Conservation (phyloP, 2,329 filamentous ascomycete species). For the Pseudocercospora fuligena region DNA sequence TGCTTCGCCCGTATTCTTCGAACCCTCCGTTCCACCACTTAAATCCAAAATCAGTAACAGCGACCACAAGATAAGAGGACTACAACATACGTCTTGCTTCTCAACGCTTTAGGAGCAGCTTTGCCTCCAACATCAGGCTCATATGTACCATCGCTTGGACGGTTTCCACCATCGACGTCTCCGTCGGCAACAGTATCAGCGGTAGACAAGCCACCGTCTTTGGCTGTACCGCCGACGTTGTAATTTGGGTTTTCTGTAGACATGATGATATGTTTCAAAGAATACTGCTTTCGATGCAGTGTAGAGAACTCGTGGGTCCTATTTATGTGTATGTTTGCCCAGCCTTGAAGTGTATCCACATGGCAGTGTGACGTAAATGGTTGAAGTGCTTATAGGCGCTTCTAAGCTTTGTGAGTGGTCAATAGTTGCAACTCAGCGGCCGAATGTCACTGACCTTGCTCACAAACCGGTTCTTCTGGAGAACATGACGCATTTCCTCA, state of each 20-base stretch:
- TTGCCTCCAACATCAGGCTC: not conserved
- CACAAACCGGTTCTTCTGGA: not conserved
- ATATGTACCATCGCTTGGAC: slow-evolving; percentile 17
- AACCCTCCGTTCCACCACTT: slow-evolving; percentile 15
- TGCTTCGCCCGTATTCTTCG: slow-evolving; percentile 18
- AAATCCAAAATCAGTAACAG: too few relatives aligned
- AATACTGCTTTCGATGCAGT: too few relatives aligned
- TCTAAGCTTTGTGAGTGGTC: not conserved
- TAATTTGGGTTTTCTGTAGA: slow-evolving; percentile 24
- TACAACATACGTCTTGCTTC: slow-evolving; percentile 15
- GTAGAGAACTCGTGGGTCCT: not conserved
- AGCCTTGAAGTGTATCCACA: not conserved
- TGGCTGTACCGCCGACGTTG: slow-evolving; percentile 26
- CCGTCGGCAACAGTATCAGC: slow-evolving; percentile 29
- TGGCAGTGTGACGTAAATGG: not conserved
- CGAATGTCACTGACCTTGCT: not conserved
- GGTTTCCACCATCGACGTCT: slow-evolving; percentile 18
- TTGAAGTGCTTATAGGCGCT: not conserved
- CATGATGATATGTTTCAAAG: slow-evolving; percentile 9
- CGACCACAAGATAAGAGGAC: too few relatives aligned
- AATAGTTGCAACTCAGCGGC: not conserved
- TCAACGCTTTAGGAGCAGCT: not conserved
- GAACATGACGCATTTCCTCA: not conserved
- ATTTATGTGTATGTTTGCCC: not conserved
- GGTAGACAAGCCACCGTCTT: slow-evolving; percentile 30